A percentile compares a stretch with the other conserved stretches of the same genome.
Conservation (phyloP, 2,329 filamentous ascomycete species). For the Aulographum hederae region DNA sequence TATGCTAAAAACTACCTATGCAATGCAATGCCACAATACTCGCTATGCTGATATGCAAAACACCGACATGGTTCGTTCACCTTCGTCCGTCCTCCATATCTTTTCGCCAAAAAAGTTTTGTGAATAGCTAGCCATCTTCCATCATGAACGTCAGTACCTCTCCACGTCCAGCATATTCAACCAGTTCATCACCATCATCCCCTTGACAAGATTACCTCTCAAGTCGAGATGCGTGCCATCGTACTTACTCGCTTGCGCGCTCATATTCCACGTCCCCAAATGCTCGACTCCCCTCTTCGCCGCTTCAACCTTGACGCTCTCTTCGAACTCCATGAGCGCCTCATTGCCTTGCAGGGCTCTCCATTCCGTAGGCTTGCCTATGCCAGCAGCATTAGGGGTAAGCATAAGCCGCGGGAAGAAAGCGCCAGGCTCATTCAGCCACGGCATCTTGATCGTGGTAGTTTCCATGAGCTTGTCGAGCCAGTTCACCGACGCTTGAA, state of each 20-base stretch:
- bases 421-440: neutral
- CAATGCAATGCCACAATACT: too few species aligned
- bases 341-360: slow-evolving; percentile 27
- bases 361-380: slow-evolving; percentile 27
- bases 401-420: slow-evolving; percentile 17
- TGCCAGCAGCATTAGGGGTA: slow-evolving; percentile 28
- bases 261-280: slow-evolving; percentile 33
- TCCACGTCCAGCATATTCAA: slow-evolving; percentile 14
- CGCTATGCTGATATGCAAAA: too few species aligned
- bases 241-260: slow-evolving; percentile 27
- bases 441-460: slow-evolving; percentile 8
- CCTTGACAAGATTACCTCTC: slow-evolving; percentile 29
- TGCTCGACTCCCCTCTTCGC: slow-evolving; percentile 22
- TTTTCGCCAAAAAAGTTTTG: too few species aligned
- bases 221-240: slow-evolving; percentile 27
- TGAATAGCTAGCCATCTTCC: too few species aligned
- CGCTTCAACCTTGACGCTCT: slow-evolving; percentile 17
- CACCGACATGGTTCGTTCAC: too few species aligned
- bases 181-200: slow-evolving; percentile 32
- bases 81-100: too few species aligned
- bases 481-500: slow-evolving; percentile 23
- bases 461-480: slow-evolving; percentile 17
- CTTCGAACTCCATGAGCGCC: slow-evolving; percentile 27
- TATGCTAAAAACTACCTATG: too few species aligned
- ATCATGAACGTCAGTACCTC: slow-evolving; percentile 2